Base-by-base conservation (phyloP, 805 yeast species). In the Pichia pseudocactophila region DNA sequence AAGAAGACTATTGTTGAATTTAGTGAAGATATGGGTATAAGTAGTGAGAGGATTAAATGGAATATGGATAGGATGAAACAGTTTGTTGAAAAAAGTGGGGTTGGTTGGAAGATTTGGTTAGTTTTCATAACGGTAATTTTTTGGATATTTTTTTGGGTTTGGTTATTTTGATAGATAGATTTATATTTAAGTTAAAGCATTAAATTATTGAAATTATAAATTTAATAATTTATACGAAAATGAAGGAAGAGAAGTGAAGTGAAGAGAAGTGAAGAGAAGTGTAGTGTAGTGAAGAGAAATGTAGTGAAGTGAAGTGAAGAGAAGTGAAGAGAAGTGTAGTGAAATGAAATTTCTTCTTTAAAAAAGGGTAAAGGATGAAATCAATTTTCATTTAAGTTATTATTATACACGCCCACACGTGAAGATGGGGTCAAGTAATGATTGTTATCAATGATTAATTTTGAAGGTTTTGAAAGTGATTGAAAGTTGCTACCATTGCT, bases 101-200 rank as follows among this genome's bases (percentile, higher is more conserved):
- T 80, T n/a, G 67, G 82, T 44, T 66, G 82, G 68, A 71, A 74
- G 45, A 66, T 72, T 7, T 80, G 89, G 89, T 61, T 76, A 2
- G 41, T 59, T 2, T 68, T 75, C 38, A 70, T 73, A 48, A 56
- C 54, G 7, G 47, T 74, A 13, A 63, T 73, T 39, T 65, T 62
- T 22, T 56, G 78, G 40, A 62, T 79, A 2, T 64, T 69, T 36
- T 47, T 78, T 30, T 62, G 76, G 50, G 63, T 62, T 12, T 62
- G 68, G 68, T 34, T 62, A 30, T 58, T 48, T 19, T 48, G 36
- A 18, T 33, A 33, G 15, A n/a, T n/a, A n/a, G n/a, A n/a, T n/a
- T n/a, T n/a, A n/a, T n/a, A n/a, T n/a, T n/a, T n/a, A n/a, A n/a
- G n/a, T n/a, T n/a, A n/a, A n/a, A n/a, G n/a, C n/a, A n/a, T n/a